Conservation (phyloP, 495 filamentous ascomycete genomes). For the Penicillium soppii region DNA sequence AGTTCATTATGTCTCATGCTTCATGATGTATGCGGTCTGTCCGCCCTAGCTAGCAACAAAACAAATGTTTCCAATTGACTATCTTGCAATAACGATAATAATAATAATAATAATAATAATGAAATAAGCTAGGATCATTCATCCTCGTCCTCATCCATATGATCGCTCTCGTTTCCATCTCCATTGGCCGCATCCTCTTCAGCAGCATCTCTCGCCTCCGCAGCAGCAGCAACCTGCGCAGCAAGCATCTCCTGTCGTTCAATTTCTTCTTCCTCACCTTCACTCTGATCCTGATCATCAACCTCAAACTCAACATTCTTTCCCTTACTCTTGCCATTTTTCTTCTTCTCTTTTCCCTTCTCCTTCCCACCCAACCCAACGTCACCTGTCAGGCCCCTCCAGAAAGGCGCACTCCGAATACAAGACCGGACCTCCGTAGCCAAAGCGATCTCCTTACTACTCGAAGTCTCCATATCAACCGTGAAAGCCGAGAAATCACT, state of each 20-base stretch:
- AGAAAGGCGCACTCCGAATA: slow-evolving; percentile 39
- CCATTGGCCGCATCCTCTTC: slow-evolving; percentile 16
- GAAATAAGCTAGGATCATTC: slow-evolving; percentile 3
- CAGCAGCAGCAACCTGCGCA: slow-evolving; percentile 27
- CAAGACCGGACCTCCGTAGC: slow-evolving; percentile 40
- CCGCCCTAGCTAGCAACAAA: slow-evolving; percentile 5
- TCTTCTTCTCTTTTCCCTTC: slow-evolving; percentile 14
- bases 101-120: slow-evolving; percentile 6
- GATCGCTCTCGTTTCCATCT: slow-evolving; percentile 9
- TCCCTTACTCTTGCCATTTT: slow-evolving; percentile 12
- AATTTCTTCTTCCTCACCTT: slow-evolving; percentile 39
- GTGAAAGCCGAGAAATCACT: slow-evolving; percentile 28
- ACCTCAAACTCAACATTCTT: slow-evolving; percentile 21
- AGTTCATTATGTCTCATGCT: slow-evolving; percentile 17
- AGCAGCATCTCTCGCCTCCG: slow-evolving; percentile 26
- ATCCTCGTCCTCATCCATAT: slow-evolving; percentile 14
- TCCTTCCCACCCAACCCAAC: slow-evolving; percentile 14
- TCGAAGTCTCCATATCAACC: slow-evolving; percentile 27
- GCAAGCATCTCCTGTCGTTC: slow-evolving; percentile 31
- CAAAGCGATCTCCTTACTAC: slow-evolving; percentile 28
- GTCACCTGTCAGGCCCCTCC: slow-evolving; percentile 28
- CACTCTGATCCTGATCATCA: slow-evolving; percentile 30
- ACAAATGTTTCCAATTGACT: background rate
- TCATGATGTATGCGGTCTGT: slow-evolving; percentile 12
- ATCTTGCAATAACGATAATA: background rate